Base-by-base conservation (phyloP, 257 asterid species). In the Nicotiana benthamiana region DNA sequence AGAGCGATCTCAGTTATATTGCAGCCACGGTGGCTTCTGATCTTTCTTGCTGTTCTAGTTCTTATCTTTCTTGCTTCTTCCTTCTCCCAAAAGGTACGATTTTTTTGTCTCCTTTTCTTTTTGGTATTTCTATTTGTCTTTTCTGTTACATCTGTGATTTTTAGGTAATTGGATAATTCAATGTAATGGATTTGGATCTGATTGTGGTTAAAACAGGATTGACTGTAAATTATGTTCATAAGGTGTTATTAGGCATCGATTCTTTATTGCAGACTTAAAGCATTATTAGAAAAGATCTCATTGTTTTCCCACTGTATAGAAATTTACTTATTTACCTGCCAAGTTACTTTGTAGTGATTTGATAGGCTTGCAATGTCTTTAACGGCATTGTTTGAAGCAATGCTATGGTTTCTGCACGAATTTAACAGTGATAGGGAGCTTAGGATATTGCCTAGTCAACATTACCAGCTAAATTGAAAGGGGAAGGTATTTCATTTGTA, bases 1-100 rank as follows among this genome's bases (percentile, higher is more conserved):
- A 85, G 97, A 80, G 95, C 85, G 89, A 90, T 93, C 89, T 92
- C 92, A 57, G 90, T n/a, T 54, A 77, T 91, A 84, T 34, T 94
- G 48, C 97, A 91, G 80, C 94, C 97, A 17, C 89, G 90, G 84
- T 82, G 82, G 83, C 82, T 93, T 51, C 83, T 93, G 80, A 81
- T 92, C 81, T 81, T 91, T 85, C 77, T 85, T 66, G 88, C 87
- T 77, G 92, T 86, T 80, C 76, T 89, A 16, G 78, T 86, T 81
- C 87, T 93, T 68, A 86, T 90, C 53, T 86, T 86, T 81, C 87
- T 89, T 79, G 93, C 86, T 18, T 87, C 87, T 81, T 91, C 93
- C 64, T 84, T 83, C 86, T 85, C 90, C 66, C 88, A 61, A 77
- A 89, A 83, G 97, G 98, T 89, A 79, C 27, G 15, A 51, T 24